Conservation (phyloP, 805 yeast genomes). For the Saccharomycopsis sp. region DNA sequence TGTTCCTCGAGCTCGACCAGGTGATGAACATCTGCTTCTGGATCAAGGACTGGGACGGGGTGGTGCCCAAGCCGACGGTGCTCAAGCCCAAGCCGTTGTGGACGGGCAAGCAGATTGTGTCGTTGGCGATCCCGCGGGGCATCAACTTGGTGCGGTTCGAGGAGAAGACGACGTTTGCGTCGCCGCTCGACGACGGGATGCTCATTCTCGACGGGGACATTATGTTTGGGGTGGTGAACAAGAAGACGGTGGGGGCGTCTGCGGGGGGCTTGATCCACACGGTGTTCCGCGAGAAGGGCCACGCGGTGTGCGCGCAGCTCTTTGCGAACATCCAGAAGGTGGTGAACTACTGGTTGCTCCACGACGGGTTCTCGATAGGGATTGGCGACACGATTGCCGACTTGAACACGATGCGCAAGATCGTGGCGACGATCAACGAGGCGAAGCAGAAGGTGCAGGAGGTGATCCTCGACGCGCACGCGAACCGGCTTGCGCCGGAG, state of each 20-base stretch:
- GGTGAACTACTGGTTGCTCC: constrained; percentile 93
- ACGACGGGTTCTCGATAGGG: constrained; percentile 97
- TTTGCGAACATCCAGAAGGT: constrained; percentile 92
- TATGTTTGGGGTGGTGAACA: constrained; percentile 96
- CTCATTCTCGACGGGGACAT: constrained; percentile 91
- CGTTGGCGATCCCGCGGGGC: constrained; percentile 92
- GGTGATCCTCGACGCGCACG: constrained; percentile 88
- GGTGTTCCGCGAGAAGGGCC: constrained; percentile 96
- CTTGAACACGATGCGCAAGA: constrained; percentile 88
- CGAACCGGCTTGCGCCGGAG: constrained; percentile 81
- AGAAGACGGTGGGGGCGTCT: constrained; percentile 97
- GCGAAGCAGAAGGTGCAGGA: constrained; percentile 94
- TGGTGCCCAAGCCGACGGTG: constrained; percentile 91
- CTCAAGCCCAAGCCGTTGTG: constrained; percentile 92
- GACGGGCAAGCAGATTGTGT: constrained; percentile 94
- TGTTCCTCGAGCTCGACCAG: constrained; percentile 82
- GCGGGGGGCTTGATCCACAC: constrained; percentile 98
- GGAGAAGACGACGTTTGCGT: constrained; percentile 72
- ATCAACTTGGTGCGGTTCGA: constrained; percentile 92
- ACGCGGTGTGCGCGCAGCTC: constrained; percentile 78
- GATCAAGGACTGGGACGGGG: constrained; percentile 99
- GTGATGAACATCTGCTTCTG: constrained; percentile 95
- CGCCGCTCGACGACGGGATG: constrained; percentile 95
- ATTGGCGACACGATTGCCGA: constrained; percentile 99
- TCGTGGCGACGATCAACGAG: constrained; percentile 85